Evolutionary conservation across 2,329 filamentous ascomycete genomes (phyloP), one percentile per base, ranked within the genome.

Genomic region (Cercospora sp.): DNA sequence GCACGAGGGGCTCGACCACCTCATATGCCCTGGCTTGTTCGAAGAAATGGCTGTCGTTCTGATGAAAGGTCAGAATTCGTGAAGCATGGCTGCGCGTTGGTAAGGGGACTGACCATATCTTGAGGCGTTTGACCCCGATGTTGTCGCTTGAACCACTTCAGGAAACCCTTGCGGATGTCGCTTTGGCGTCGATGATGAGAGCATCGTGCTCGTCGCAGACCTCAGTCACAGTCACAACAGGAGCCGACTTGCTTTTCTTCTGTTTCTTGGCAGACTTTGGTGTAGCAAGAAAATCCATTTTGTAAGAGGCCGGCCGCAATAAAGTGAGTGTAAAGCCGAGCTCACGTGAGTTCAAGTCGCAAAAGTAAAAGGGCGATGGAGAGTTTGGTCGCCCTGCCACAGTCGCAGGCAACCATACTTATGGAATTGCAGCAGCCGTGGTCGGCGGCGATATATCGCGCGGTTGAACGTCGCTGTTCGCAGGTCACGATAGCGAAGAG

Each of bases 71-170:
- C 30, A 59, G 55, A 59, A 21, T 5, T 21, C 9, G 28, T 24
- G 55, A 21, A 28, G 26, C 7, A n/a, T 55, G 9, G 3, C 24
- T 18, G 3, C 62, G 13, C 28, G 8, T 10, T 12, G 49, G 13
- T 4, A 13, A 18, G 30, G 34, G 40, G 10, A 61, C 55, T 49
- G 28, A 51, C 64, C 32, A 43, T 10, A 9, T 55, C 2, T 57
- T 49, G 40, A 7, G 28, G 3, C 16, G 18, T 10, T 1, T 61
- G 40, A 16, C 40, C 37, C 18, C 10, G 21, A 13, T 24, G 62
- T 12, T 63, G 66, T 10, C 61, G 55, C 30, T 67, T 63, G 53
- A 65, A 65, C 66, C 66, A 68, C 26, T 68, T 68, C 21, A 68
- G 13, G 34, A 61, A 62, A 16, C 10, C 21, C 61, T 59, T 67